Base-by-base conservation (phyloP, 768 basidiomycete species). In the Cyclocybe aegerita region DNA sequence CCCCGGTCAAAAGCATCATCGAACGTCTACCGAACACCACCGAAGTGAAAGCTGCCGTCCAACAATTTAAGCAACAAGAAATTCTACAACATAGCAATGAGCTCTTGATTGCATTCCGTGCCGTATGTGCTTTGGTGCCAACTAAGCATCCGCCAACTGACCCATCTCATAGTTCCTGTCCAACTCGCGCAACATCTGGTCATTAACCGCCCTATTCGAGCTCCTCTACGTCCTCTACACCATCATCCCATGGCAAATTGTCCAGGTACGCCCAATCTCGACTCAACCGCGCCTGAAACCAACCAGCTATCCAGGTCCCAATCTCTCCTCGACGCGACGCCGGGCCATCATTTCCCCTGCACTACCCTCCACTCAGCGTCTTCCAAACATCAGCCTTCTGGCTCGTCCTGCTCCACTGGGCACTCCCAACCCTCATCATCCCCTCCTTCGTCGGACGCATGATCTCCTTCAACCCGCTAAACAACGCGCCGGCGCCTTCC, bases 161-260 rank as follows among this genome's bases (percentile, higher is more conserved):
- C 49, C 57, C 3, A 29, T 46, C n/a, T 8, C 10, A 8, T 48
- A 81, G 86, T 79, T 80, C 46, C 70, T 87, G 8, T 88, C 87
- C n/a, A 81, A 80, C 54, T 81, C 86, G 1, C 72, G 71, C 34
- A 82, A 83, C 50, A 81, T 88, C 39, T 82, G 78, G 72, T 71
- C 73, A 14, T 53, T 83, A 38, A 82, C 82, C 0, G 74, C 78
- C 6, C 45, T 82, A 7, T 55, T 74, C 12, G 87, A 88, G 60
- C 60, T 86, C 5, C 14, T 80, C 1, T 80, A 78, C 53, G 70
- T 88, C 35, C 58, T 86, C 11, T 70, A 68, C 41, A 66, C 62
- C 9, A 69, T 83, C 16, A 70, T 83, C 43, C 84, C 85, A 0
- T 86, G 82, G 81, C 64, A 70, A 48, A 55, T 55, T 9, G 46